Evolutionary conservation across 2,329 filamentous ascomycete species (phyloP).

Genomic region (Cytospora piceae): DNA sequence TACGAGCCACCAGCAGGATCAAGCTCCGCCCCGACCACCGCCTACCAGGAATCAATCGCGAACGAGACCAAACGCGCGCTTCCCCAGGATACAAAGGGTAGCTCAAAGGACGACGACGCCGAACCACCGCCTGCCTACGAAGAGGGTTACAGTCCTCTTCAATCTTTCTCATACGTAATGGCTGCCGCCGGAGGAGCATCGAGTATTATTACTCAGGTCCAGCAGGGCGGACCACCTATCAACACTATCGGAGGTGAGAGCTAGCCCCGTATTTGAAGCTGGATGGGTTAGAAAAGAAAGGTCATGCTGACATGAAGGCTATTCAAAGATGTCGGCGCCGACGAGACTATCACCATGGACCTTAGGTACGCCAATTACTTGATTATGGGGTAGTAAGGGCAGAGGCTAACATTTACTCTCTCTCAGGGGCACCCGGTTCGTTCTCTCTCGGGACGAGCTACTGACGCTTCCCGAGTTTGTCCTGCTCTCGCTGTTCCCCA

Average conservation of each 20-base stretch:
- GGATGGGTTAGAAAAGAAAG: conserved; percentile 24
- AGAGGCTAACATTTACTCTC: conserved; percentile 16
- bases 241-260: conserved; percentile 82
- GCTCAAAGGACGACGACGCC: conserved; percentile 76
- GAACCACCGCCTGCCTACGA: conserved; percentile 96
- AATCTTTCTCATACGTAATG: conserved; percentile 96
- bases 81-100: conserved; percentile 75
- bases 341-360: conserved; percentile 95
- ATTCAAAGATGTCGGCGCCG: conserved; percentile 72
- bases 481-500: conserved; percentile 94
- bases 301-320: conserved; percentile 28
- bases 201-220: conserved; percentile 99
- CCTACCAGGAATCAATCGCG: conserved; percentile 57
- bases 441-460: conserved; percentile 91
- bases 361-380: conserved; percentile 67
- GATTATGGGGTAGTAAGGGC: background rate
- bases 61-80: conserved; percentile 81
- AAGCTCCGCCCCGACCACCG: conserved; percentile 43
- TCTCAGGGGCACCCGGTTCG: conserved; percentile 84
- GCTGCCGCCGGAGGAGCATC: conserved; percentile 93
- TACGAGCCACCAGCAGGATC: conserved; percentile 53
- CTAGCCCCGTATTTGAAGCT: background rate
- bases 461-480: conserved; percentile 97
- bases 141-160: conserved; percentile 89
- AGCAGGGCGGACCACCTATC: conserved; percentile 87